These are phyloP conservation scores for Colletotrichum scovillei DNA, from an alignment of 2,329 filamentous ascomycete genomes.

Conservation along the genomic window DNA sequence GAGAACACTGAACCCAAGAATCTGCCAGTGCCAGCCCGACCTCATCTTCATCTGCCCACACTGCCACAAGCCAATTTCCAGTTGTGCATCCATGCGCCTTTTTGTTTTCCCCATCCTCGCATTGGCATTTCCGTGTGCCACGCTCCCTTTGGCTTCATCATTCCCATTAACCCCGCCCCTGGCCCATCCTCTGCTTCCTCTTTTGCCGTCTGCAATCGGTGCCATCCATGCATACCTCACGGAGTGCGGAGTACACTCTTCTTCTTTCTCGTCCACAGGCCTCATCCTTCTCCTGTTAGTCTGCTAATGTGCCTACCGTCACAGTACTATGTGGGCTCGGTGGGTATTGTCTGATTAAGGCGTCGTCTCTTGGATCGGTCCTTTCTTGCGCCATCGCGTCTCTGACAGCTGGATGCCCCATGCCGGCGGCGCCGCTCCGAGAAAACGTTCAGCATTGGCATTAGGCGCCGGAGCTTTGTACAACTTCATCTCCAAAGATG, in stretches of 20 bases:
- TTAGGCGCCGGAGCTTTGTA: constrained; percentile 7
- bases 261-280: constrained; percentile 1
- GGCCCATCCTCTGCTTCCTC: background rate
- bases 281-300: constrained; percentile 11
- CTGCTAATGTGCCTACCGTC: constrained; percentile 11
- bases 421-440: constrained; percentile 6
- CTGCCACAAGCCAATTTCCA: background rate
- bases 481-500: background rate
- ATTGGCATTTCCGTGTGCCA: constrained; percentile 28
- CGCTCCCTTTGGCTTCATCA: constrained; percentile 17
- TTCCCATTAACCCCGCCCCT: constrained; percentile 6
- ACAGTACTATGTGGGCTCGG: constrained; percentile 22
- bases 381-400: constrained; percentile 28
- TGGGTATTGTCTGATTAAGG: constrained; percentile 34
- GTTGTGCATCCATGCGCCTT: background rate
- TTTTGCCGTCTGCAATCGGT: too few relatives aligned
- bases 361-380: constrained; percentile 24
- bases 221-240: background rate
- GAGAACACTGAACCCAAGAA: background rate
- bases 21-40: background rate
- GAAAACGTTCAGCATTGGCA: background rate
- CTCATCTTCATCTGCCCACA: background rate
- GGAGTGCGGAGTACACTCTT: background rate
- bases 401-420: constrained; percentile 4
- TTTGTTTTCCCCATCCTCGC: constrained; percentile 31